phyloP scores from a whole-genome alignment of 2,329 filamentous ascomycete genomes.

The Aspergillus ustus region DNA sequence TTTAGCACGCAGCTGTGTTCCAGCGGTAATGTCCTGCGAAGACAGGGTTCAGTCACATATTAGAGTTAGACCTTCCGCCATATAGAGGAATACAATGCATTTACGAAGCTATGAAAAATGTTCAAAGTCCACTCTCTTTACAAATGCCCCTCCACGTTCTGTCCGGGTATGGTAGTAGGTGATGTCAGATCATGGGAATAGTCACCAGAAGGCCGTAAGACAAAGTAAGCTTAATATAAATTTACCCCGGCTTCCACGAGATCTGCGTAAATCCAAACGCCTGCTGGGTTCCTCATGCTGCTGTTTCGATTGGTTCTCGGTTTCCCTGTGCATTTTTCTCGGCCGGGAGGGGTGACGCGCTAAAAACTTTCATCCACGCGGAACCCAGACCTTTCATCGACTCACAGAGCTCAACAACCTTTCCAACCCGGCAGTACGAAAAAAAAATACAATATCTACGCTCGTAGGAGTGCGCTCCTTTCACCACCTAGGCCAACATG shows the following conservation, averaged over 20 bases:
- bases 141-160: not conserved
- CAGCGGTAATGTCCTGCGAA: conserved; percentile 23
- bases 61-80: conserved; percentile 28
- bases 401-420: not conserved
- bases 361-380: conserved; percentile 24
- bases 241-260: conserved; percentile 20
- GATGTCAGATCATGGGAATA: conserved; percentile 12
- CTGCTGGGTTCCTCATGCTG: conserved; percentile 1
- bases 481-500: conserved; percentile 31
- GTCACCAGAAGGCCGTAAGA: not conserved
- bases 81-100: conserved; percentile 29
- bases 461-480: not conserved
- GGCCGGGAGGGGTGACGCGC: conserved; percentile 30
- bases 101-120: conserved; percentile 32
- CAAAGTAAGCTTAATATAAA: conserved; percentile 22
- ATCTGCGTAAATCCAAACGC: conserved; percentile 24
- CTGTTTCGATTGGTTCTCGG: conserved; percentile 23
- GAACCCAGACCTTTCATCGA: conserved; percentile 13
- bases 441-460: not conserved
- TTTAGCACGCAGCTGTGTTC: conserved; percentile 23
- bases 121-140: not conserved
- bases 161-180: not conserved
- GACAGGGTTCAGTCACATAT: conserved; percentile 13
- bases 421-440: not conserved
- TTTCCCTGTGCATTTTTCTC: conserved; percentile 21